Percentiles rank a stretch among this genome's conserved stretches.
Conservation (phyloP, 495 filamentous ascomycete genomes). For the Penicillium tannophilum region DNA sequence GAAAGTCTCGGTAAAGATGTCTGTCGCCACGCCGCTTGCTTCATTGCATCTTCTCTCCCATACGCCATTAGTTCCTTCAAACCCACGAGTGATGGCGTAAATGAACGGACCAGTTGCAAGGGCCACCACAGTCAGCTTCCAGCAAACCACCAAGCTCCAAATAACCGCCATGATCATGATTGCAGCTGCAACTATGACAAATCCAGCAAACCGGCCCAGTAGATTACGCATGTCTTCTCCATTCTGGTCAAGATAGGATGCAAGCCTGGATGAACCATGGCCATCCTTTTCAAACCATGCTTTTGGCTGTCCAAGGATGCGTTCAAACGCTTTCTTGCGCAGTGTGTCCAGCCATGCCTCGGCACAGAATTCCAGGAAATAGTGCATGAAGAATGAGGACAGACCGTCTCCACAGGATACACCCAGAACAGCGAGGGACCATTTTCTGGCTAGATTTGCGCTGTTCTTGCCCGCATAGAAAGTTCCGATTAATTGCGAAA, state of each 20-base stretch:
- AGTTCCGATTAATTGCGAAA: constrained; percentile 71
- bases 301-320: constrained; percentile 76
- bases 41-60: constrained; percentile 73
- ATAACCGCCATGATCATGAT: constrained; percentile 67
- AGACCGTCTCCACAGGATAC: constrained; percentile 67
- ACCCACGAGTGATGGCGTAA: constrained; percentile 62
- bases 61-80: constrained; percentile 59
- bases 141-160: constrained; percentile 76
- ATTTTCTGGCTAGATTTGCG: constrained; percentile 55
- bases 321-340: constrained; percentile 66
- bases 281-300: constrained; percentile 78
- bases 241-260: constrained; percentile 74
- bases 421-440: constrained; percentile 69
- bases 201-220: constrained; percentile 73
- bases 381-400: constrained; percentile 66
- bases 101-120: constrained; percentile 69
- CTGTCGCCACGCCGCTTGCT: constrained; percentile 53
- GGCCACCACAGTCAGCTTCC: constrained; percentile 81
- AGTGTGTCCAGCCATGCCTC: constrained; percentile 80
- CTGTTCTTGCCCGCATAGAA: constrained; percentile 58
- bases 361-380: constrained; percentile 67
- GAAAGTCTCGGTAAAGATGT: constrained; percentile 77
- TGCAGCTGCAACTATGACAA: constrained; percentile 60
- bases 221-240: constrained; percentile 87
- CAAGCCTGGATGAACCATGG: constrained; percentile 65